Evolutionary conservation across 108 stramenopile genomes (phyloP).

Genomic region (Pseudonitzschia delicatissima): DNA sequence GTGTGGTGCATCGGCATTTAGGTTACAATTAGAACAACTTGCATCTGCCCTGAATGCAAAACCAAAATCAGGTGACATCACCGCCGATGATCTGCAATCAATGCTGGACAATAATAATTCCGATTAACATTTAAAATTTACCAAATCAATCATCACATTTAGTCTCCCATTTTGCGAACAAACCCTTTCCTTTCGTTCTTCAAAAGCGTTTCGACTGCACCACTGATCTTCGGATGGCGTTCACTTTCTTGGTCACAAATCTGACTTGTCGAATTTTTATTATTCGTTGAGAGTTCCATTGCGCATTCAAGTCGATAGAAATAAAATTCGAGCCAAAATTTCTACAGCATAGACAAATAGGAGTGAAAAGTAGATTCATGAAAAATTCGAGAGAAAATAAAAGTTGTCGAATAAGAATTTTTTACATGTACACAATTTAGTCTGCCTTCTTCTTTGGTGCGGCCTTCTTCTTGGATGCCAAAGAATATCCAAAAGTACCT

Average conservation of each 20-base stretch:
- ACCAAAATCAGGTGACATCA: slow-evolving; percentile 3
- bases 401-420: not conserved
- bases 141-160: not conserved
- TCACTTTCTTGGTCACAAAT: no score
- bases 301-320: no score
- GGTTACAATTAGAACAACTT: slow-evolving; percentile 26
- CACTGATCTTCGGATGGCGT: not conserved
- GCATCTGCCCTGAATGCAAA: slow-evolving; percentile 34
- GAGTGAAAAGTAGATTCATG: no score
- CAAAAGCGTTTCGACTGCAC: not conserved
- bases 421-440: not conserved
- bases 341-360: no score
- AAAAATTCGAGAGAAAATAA: not conserved
- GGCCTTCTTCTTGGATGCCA: slow-evolving; percentile 49
- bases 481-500: slow-evolving; percentile 80
- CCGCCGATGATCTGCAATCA: slow-evolving; percentile 63
- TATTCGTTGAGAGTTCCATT: no score
- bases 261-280: no score
- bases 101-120: slow-evolving; percentile 31
- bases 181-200: not conserved
- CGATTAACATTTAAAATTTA: not conserved
- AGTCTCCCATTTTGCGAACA: not conserved
- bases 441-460: slow-evolving; percentile 8
- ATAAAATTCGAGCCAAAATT: no score
- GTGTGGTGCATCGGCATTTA: slow-evolving; percentile 7